Percentiles rank a stretch among this genome's conserved stretches.
Conservation (phyloP, 345 rosid species). For the Camelina hispida region DNA sequence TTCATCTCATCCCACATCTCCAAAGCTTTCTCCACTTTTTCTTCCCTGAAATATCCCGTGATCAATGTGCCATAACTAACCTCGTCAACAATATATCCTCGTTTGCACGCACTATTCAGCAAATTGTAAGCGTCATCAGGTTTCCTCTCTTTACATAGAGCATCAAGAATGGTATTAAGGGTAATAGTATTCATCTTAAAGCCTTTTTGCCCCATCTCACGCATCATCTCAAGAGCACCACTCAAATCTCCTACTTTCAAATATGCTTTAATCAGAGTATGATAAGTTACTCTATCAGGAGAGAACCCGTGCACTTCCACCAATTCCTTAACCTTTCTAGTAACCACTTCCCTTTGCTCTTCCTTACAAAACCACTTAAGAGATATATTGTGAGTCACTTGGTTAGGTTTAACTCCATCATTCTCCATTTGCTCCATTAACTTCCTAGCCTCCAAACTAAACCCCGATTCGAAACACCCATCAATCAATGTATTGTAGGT, state of each 20-base stretch:
- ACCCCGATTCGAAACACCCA: conserved; percentile 63
- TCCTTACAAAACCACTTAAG: conserved; percentile 77
- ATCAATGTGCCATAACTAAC: conserved; percentile 82
- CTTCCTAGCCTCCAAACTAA: conserved; percentile 54
- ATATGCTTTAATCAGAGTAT: conserved; percentile 65
- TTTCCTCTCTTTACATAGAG: conserved; percentile 64
- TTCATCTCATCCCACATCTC: conserved; percentile 88
- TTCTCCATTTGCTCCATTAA: conserved; percentile 69
- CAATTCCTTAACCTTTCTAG: conserved; percentile 52
- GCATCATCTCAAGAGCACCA: conserved; percentile 70
- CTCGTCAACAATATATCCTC: conserved; percentile 79
- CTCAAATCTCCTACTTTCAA: conserved; percentile 67
- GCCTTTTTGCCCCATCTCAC: conserved; percentile 72
- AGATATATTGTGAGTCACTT: conserved; percentile 65
- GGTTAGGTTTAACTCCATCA: conserved; percentile 62
- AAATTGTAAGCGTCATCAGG: conserved; percentile 61
- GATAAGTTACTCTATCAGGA: conserved; percentile 71
- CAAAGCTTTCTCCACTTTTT: conserved; percentile 54
- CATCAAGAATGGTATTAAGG: conserved; percentile 69
- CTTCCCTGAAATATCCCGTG: conserved; percentile 65
- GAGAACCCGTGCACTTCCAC: conserved; percentile 58
- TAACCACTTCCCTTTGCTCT: conserved; percentile 74
- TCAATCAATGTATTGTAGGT: conserved; percentile 81
- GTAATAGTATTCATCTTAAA: conserved; percentile 74
- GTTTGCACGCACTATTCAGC: conserved; percentile 58